Base-by-base conservation (phyloP, 495 filamentous ascomycete species). In the Pseudevernia furfuracea region DNA sequence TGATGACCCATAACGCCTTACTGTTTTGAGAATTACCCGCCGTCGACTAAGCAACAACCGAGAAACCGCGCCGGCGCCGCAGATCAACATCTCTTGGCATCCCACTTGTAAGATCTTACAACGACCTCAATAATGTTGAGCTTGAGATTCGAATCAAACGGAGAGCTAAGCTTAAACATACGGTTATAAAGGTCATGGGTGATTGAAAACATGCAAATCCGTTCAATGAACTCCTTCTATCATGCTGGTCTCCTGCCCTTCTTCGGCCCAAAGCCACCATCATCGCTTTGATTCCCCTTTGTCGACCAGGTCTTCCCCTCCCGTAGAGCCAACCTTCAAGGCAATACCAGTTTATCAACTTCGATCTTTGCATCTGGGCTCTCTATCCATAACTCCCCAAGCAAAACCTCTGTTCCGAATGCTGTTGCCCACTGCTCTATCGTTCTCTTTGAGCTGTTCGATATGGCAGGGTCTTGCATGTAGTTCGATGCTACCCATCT, bases 1-100 rank as follows among this genome's bases (percentile, higher is more conserved):
- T 63, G 61, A 63, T 63, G 34, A 12, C 12, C 53, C 9, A 17
- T 38, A 19, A 19, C 19, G 39, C 61, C 52, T 63, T 63, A 41
- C 61, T 43, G 2, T 19, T 58, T 56, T 37, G 53, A 43, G 61
- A 23, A 9, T 14, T 48, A 57, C 28, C 39, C 61, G 61, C 39
- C 28, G 61, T 63, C 25, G 61, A 34, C 61, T 11, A 23, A 36
- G 53, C 61, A 63, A 63, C 61, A 38, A 15, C 8, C 46, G 46
- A 25, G n/a, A 2, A 17, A 28, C 15, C 41, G 41, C 41, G 41
- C 19, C 41, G 41, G 3, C 12, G 3, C 10, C 38, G 7, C 41
- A 19, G 41, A 48, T 36, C 34, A 4, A 23, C 25, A 7, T 48
- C n/a, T 48, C 8, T n/a, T n/a, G 7, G 44, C n/a, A 48, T n/a